Conservation (phyloP, 225 moss, liverwort and hornwort species). For the Polytrichum commune region DNA sequence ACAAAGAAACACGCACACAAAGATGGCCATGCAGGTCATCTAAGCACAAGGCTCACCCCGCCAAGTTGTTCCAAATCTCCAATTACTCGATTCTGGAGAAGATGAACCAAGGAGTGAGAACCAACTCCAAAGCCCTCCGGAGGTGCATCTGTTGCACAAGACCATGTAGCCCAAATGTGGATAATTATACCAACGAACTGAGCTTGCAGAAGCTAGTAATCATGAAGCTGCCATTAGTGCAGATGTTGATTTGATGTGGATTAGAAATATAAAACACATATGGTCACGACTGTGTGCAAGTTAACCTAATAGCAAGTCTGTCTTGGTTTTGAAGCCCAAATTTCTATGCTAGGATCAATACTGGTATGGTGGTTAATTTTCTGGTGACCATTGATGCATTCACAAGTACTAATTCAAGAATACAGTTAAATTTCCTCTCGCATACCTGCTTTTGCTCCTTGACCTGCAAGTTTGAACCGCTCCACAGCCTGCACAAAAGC, state of each 20-base stretch:
- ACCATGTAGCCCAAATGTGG: neutral
- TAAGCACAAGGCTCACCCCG: constrained; percentile 49
- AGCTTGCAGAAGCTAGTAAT: neutral
- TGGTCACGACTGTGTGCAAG: too few species aligned
- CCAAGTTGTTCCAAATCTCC: constrained; percentile 55
- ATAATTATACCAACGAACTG: neutral
- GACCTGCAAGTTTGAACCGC: constrained; percentile 75
- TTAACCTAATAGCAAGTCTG: too few species aligned
- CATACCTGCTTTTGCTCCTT: constrained; percentile 36
- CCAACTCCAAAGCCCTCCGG: constrained; percentile 73
- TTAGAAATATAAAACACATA: neutral
- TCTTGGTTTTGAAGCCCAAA: too few species aligned
- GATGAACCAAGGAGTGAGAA: constrained; percentile 36
- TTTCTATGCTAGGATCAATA: too few species aligned
- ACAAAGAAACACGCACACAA: neutral
- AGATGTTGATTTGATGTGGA: neutral
- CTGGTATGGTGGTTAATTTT: too few species aligned
- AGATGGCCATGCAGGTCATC: neutral
- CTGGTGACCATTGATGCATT: too few species aligned
- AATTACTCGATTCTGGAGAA: constrained; percentile 60
- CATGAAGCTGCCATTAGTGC: neutral
- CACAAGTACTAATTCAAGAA: too few species aligned
- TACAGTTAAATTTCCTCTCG: neutral
- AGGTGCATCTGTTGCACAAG: constrained; percentile 27
- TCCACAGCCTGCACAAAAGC: constrained; percentile 64